These are phyloP conservation scores for Lachnellula hyalina DNA, from an alignment of 2,329 filamentous ascomycete species.

Conservation along the genomic window DNA sequence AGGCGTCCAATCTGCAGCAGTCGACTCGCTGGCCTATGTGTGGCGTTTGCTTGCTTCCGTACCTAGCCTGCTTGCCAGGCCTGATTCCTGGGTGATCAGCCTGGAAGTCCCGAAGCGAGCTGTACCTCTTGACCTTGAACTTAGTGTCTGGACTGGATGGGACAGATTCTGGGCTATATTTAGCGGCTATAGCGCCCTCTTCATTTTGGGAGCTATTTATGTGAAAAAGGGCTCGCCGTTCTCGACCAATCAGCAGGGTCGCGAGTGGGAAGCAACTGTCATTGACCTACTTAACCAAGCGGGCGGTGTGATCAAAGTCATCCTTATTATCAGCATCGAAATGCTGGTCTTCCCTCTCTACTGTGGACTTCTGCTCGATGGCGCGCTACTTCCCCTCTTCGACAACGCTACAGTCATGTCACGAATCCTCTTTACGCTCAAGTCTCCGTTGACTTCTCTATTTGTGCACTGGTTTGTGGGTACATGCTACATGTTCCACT, in stretches of 20 bases:
- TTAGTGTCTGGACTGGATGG: conserved; percentile 62
- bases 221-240: conserved; percentile 68
- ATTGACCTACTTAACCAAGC: conserved; percentile 86
- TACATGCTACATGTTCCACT: conserved; percentile 99
- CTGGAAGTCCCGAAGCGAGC: conserved; percentile 41
- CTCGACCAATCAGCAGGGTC: conserved; percentile 48
- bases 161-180: conserved; percentile 69
- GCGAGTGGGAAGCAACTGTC: conserved; percentile 68
- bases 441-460: conserved; percentile 80
- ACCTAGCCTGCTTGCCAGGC: conserved; percentile 37
- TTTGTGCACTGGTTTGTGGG: conserved; percentile 99
- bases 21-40: conserved; percentile 1
- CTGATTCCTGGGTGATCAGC: conserved; percentile 54
- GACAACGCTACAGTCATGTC: conserved; percentile 72
- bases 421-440: conserved; percentile 69
- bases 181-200: conserved; percentile 75
- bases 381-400: conserved; percentile 85
- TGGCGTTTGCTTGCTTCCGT: conserved; percentile 28
- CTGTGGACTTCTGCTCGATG: conserved; percentile 84
- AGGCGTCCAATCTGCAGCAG: conserved; percentile 4
- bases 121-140: conserved; percentile 42
- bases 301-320: conserved; percentile 95
- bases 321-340: conserved; percentile 96
- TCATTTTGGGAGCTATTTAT: conserved; percentile 70
- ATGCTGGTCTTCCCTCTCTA: conserved; percentile 98